Percentiles rank a stretch among this genome's conserved stretches.
Evolutionary conservation across 1,284 basidiomycete genomes (phyloP).

Genomic region (Trichosporon sp.): DNA sequence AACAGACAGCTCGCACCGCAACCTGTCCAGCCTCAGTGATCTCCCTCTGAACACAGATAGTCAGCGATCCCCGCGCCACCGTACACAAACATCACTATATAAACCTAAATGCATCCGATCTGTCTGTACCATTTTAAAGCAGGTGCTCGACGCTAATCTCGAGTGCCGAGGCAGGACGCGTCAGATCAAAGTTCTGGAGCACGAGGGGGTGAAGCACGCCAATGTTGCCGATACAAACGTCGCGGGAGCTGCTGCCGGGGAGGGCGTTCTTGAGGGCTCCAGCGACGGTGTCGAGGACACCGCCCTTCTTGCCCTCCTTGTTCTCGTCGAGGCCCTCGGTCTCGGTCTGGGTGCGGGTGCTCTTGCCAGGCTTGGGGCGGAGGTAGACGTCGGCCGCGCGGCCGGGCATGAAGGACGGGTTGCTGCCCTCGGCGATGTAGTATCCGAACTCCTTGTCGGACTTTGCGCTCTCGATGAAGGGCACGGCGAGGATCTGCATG

Average conservation of each 20-base stretch:
- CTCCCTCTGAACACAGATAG: too few relatives aligned
- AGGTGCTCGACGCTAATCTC: conserved; percentile 93
- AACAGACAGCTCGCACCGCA: too few relatives aligned
- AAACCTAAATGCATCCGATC: neutral
- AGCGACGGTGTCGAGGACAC: conserved; percentile 43
- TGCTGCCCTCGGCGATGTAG: conserved; percentile 84
- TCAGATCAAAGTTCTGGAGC: conserved; percentile 85
- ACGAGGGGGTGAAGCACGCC: conserved; percentile 88
- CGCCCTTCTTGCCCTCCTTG: conserved; percentile 18
- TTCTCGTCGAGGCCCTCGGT: neutral
- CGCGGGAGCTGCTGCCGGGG: conserved; percentile 41
- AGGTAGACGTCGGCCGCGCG: conserved; percentile 87
- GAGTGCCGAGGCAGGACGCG: conserved; percentile 89
- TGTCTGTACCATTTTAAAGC: conserved; percentile 54
- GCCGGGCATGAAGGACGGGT: conserved; percentile 89
- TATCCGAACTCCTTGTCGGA: conserved; percentile 66
- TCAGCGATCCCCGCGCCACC: too few relatives aligned
- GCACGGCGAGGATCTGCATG: conserved; percentile 91
- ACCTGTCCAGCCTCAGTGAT: too few relatives aligned
- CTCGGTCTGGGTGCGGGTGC: neutral
- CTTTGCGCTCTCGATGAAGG: conserved; percentile 62
- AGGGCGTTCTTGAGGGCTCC: conserved; percentile 47
- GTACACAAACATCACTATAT: too few relatives aligned
- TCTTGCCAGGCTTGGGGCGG: conserved; percentile 56
- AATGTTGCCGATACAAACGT: conserved; percentile 71